These are phyloP conservation scores for Diaporthe helianthi DNA, from an alignment of 2,329 filamentous ascomycete species.

Conservation along the genomic window DNA sequence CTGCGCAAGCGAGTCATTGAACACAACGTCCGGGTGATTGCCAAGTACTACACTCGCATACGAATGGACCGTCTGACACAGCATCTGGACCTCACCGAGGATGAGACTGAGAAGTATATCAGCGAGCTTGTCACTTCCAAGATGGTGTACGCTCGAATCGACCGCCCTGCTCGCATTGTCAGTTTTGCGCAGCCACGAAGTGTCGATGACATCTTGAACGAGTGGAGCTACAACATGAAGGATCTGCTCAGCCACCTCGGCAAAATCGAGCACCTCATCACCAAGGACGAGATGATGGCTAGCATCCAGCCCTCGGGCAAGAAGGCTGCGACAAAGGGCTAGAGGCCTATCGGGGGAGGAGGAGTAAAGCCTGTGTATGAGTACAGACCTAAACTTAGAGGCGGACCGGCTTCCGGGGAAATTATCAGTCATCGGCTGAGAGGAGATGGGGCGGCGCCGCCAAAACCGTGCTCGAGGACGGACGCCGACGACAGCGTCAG, in stretches of 20 bases:
- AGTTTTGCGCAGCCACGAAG: slow-evolving; percentile 95
- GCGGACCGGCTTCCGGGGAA: background rate
- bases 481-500: background rate
- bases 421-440: background rate
- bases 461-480: background rate
- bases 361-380: background rate
- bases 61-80: slow-evolving; percentile 89
- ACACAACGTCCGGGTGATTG: slow-evolving; percentile 96
- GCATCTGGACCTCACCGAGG: slow-evolving; percentile 88
- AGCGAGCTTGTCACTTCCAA: slow-evolving; percentile 96
- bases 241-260: slow-evolving; percentile 79
- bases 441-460: background rate
- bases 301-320: slow-evolving; percentile 75
- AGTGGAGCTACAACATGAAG: slow-evolving; percentile 92
- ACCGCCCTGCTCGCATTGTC: slow-evolving; percentile 89
- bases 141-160: slow-evolving; percentile 98
- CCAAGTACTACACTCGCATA: slow-evolving; percentile 98
- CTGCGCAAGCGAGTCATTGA: slow-evolving; percentile 98
- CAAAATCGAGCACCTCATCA: slow-evolving; percentile 95
- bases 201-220: slow-evolving; percentile 94
- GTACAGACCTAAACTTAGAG: slow-evolving; percentile 18
- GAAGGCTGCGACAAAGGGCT: slow-evolving; percentile 31
- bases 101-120: slow-evolving; percentile 99
- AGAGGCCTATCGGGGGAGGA: background rate
- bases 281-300: slow-evolving; percentile 99